Evolutionary conservation across 345 rosid species (phyloP), one percentile per base, ranked within the genome.

Genomic region (Physaria fendleri): DNA sequence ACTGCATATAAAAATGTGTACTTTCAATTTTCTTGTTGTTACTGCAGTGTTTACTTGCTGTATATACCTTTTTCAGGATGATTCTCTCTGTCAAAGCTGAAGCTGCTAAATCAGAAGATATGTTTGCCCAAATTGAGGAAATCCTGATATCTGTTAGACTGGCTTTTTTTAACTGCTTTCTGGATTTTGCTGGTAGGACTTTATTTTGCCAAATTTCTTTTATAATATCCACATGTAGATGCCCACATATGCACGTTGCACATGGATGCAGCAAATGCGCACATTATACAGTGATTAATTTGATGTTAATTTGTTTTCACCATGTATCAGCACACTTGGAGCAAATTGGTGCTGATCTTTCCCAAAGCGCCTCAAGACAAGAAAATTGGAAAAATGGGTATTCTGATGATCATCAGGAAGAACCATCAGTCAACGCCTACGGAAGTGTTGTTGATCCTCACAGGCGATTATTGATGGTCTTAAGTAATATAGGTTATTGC

Each of bases 401-500:
- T 77, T 64, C 83, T 49, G 64, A 55, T 56, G 80, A 77, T 67
- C 51, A 66, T 15, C 79, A 73, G 56, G 82, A 73, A 45, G 82
- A 68, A 24, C 28, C 43, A 49, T 74, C 72, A 24, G 73, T 72
- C 60, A 76, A 80, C 67, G 72, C 78, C 75, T 60, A 62, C 78
- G 97, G 85, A 79, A 78, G 75, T 81, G 61, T 82, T 69, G 78
- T 67, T 67, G 83, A 81, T 83, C 78, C 89, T 38, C 99, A 84
- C 77, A 78, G 81, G 67, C 79, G 71, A 42, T 71, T 93, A 76
- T 70, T 93, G 62, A 82, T 93, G 56, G 90, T 93, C 78, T 74
- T 93, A 28, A 93, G 99, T 66, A 89, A 93, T 77, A 80, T 89
- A 41, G 99, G 97, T 51, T 89, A 85, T 60, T 93, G 99, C 89